Evolutionary conservation across 192 early-diverging fungal genomes (phyloP), one percentile per base, ranked within the genome.

Genomic region (Obelidium mucronatum): DNA sequence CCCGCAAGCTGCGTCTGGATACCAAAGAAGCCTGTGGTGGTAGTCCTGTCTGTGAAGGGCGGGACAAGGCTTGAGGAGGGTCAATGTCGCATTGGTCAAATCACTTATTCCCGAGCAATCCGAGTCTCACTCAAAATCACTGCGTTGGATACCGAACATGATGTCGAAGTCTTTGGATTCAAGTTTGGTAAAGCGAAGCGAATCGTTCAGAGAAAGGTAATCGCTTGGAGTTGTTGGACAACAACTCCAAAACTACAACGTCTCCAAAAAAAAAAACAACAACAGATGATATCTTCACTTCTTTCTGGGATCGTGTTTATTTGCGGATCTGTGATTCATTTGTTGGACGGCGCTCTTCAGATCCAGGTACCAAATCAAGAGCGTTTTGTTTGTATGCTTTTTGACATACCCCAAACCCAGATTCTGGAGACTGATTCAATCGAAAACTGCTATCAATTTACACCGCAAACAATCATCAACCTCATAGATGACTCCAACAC

Each of bases 201-300:
- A 8, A 6, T 58, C 17, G 55, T 58, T 5, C 22, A 24, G 30
- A 11, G 55, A 26, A 58, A 58, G 55, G 55, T 58, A 26, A n/a
- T n/a, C n/a, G n/a, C n/a, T n/a, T n/a, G n/a, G n/a, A n/a, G n/a
- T n/a, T n/a, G n/a, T n/a, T n/a, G n/a, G n/a, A n/a, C n/a, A n/a
- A n/a, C n/a, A n/a, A n/a, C n/a, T n/a, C n/a, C n/a, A n/a, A n/a
- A n/a, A n/a, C n/a, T n/a, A n/a, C n/a, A n/a, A n/a, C n/a, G n/a
- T n/a, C n/a, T n/a, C n/a, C n/a, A 60, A 40, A 63, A 39, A 74
- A 74, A 74, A 74, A 74, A 48, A 74, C 35, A 72, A 59, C 55
- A 58, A 72, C n/a, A 31, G 62, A 58, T 58, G 55, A 8, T 58
- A 8, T 11, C 55, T 58, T 22, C 55, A 22, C 55, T 58, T 8